Evolutionary conservation across 1,139 yeast species (phyloP), one percentile per base, ranked within the genome.

Genomic region (Sugiyamaella paludigena): DNA sequence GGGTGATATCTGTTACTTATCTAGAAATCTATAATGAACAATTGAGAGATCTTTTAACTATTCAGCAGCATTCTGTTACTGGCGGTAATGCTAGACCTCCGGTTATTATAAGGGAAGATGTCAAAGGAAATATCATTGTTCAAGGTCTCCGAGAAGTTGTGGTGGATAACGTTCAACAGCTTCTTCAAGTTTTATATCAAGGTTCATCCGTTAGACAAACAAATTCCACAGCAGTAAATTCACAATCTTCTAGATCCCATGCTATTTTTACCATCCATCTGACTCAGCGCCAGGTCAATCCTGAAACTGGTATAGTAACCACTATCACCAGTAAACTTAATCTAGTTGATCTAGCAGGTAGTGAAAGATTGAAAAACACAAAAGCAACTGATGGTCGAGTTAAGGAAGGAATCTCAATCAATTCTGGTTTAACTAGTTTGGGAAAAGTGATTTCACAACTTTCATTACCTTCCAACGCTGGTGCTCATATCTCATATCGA

Each of bases 331-430:
- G 60, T 38, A 61, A 82, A 58, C 74, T 88, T 64, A 86, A 87
- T 61, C 70, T 88, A 38, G 94, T 88, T 5, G 96, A 88, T 70
- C 74, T 88, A 52, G 96, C 96, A 0, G 96, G 96, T 0, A 83
- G 91, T 33, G 94, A 85, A 62, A 84, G 88, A 59, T 79, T 88
- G 43, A 79, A 74, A 53, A 73, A 87, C 49, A 83, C 92, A 0
- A 95, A 94, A 1, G 89, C 92, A 0, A 89, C 92, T 0, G 45
- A 45, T 16, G 57, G 56, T 13, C 47, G 63, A 24, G 58, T 56
- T 32, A 60, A 86, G 64, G 96, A 95, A 7, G 95, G 95, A 0
- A 79, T 84, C 10, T 51, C 60, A 53, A 88, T 88, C 48, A 88
- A 88, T 65, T 89, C 86, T 62, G 84, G 92, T 49, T 73, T 88